A percentile compares a stretch with the other conserved stretches of the same genome.
phyloP scores from a whole-genome alignment of 2,329 filamentous ascomycete genomes.

The Cladophialophora yegresii region DNA sequence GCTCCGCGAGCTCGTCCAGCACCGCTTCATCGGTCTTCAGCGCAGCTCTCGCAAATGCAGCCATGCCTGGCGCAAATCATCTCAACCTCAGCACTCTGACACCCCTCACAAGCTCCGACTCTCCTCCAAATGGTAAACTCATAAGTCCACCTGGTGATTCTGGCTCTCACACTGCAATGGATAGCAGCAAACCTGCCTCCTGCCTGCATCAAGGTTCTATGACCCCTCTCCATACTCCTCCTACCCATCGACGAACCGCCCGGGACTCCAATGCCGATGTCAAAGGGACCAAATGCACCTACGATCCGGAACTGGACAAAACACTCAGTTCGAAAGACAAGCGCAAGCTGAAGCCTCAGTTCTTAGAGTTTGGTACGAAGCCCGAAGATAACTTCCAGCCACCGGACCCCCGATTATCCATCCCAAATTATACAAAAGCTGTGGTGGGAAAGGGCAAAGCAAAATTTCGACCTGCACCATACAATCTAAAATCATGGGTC shows the following conservation, averaged over 20 bases:
- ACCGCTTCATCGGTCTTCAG: slow-evolving; percentile 72
- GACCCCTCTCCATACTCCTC: slow-evolving; percentile 48
- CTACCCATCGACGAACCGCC: slow-evolving; percentile 51
- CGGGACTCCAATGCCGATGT: slow-evolving; percentile 54
- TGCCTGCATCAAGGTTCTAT: slow-evolving; percentile 41
- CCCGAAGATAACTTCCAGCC: slow-evolving; percentile 77
- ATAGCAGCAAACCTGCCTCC: slow-evolving; percentile 36
- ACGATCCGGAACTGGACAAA: slow-evolving; percentile 65
- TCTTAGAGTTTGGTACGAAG: slow-evolving; percentile 54
- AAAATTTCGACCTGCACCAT: slow-evolving; percentile 72
- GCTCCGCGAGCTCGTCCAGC: slow-evolving; percentile 72
- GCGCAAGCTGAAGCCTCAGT: slow-evolving; percentile 54
- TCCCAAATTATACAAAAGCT: slow-evolving; percentile 62
- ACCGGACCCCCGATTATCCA: slow-evolving; percentile 76
- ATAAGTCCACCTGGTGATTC: slow-evolving; percentile 53
- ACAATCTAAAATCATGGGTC: slow-evolving; percentile 76
- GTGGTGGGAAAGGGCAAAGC: slow-evolving; percentile 67
- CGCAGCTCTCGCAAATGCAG: slow-evolving; percentile 52
- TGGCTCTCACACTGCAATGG: slow-evolving; percentile 16
- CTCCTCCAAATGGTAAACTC: slow-evolving; percentile 60
- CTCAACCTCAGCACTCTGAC: slow-evolving; percentile 59
- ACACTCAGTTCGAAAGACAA: slow-evolving; percentile 59
- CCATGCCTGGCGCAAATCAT: slow-evolving; percentile 60
- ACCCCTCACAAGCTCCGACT: slow-evolving; percentile 67
- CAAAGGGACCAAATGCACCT: slow-evolving; percentile 61